Conservation (phyloP, 805 yeast species). For the Starmerella kuoi region DNA sequence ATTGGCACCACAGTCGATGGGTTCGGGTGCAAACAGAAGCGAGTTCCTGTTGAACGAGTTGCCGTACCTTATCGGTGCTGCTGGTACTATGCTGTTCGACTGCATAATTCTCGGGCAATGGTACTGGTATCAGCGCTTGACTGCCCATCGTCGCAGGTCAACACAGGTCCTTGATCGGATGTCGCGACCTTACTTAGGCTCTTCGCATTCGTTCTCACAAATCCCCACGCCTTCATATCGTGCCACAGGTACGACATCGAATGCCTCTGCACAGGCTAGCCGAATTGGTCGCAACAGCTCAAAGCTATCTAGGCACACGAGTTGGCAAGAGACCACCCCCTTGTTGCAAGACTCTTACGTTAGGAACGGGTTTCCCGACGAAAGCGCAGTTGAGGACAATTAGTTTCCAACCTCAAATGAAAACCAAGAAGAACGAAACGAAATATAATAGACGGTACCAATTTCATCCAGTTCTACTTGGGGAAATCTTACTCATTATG, state of each 20-base stretch:
- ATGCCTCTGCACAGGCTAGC: too few relatives aligned
- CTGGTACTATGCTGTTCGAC: conserved; percentile 77
- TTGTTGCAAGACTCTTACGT: neutral
- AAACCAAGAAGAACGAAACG: too few relatives aligned
- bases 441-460: too few relatives aligned
- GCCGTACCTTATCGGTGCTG: conserved; percentile 74
- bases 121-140: conserved; percentile 10
- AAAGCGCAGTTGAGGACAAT: too few relatives aligned
- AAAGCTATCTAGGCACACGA: neutral
- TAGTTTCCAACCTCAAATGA: too few relatives aligned
- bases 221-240: neutral
- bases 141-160: conserved; percentile 12
- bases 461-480: too few relatives aligned
- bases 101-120: conserved; percentile 33
- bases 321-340: neutral
- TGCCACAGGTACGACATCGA: too few relatives aligned
- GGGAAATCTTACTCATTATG: too few relatives aligned
- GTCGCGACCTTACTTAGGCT: conserved; percentile 16
- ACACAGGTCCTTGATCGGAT: conserved; percentile 14
- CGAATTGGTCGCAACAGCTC: too few relatives aligned
- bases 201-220: neutral
- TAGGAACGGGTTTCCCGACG: neutral
- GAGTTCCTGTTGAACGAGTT: conserved; percentile 53
- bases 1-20: conserved; percentile 38
- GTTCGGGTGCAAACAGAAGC: conserved; percentile 29